Conservation (phyloP, 257 asterid species). For the Nicotiana benthamiana region DNA sequence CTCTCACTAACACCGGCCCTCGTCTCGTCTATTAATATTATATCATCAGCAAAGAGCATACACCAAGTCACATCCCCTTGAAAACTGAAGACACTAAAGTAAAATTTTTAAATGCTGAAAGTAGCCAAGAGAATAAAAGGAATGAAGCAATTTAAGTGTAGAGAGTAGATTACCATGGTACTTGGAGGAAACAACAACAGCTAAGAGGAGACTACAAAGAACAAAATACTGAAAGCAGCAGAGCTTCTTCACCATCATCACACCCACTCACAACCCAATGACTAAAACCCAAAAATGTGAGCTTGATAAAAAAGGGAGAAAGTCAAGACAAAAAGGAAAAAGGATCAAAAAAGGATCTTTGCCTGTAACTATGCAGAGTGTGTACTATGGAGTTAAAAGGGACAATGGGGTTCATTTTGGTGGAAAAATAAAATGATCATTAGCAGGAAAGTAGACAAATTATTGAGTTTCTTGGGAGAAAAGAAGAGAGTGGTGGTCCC, state of each 20-base stretch:
- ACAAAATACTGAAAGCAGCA: slow-evolving; percentile 18
- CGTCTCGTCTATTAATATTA: no score
- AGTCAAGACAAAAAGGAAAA: neutral
- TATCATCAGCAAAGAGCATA: no score
- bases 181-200: slow-evolving; percentile 37
- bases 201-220: slow-evolving; percentile 31
- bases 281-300: slow-evolving; percentile 20
- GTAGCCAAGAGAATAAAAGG: neutral
- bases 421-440: slow-evolving; percentile 14
- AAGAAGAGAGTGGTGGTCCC: slow-evolving; percentile 40
- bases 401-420: slow-evolving; percentile 3
- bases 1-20: no score
- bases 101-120: neutral
- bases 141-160: neutral
- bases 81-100: neutral
- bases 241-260: slow-evolving; percentile 21
- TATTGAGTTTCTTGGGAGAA: slow-evolving; percentile 30
- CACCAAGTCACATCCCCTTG: no score
- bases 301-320: neutral
- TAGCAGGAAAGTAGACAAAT: slow-evolving; percentile 9
- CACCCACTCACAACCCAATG: slow-evolving; percentile 9
- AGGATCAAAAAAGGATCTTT: slow-evolving; percentile 1
- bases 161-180: slow-evolving; percentile 34
- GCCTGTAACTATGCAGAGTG: slow-evolving; percentile 18
- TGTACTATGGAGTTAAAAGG: slow-evolving; percentile 13